phyloP scores from a whole-genome alignment of 148 eudicot genomes.

The Vaccinium macrocarpon region DNA sequence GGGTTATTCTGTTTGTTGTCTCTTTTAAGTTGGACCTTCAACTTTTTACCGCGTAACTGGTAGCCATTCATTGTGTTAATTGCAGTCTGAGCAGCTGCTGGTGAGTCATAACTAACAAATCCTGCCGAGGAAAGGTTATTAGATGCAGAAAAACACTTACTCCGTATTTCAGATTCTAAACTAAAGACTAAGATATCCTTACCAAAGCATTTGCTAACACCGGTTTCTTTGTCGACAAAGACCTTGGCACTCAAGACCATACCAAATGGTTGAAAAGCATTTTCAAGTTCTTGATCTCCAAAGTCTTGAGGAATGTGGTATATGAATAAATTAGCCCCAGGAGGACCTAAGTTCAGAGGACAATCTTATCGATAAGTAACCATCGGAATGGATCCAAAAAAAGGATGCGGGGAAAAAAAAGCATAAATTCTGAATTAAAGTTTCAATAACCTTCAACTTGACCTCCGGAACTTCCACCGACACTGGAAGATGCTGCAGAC shows the following conservation, averaged over 20 bases:
- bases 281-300: conserved; percentile 81
- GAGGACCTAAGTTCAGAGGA: conserved; percentile 57
- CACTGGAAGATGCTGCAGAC: conserved; percentile 74
- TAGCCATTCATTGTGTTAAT: conserved; percentile 81
- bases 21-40: conserved; percentile 96
- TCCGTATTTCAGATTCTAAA: not conserved
- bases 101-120: conserved; percentile 91
- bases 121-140: conserved; percentile 51
- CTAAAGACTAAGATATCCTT: conserved; percentile 19
- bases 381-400: not conserved
- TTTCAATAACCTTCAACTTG: conserved; percentile 71
- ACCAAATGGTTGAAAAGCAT: conserved; percentile 79
- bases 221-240: conserved; percentile 84
- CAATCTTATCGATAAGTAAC: not conserved
- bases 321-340: conserved; percentile 92
- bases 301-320: conserved; percentile 98
- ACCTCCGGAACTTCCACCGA: conserved; percentile 54
- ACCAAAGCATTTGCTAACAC: conserved; percentile 98
- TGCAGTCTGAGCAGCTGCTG: conserved; percentile 80
- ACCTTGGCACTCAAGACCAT: conserved; percentile 93
- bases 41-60: conserved; percentile 92
- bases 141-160: conserved; percentile 20
- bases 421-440: not conserved
- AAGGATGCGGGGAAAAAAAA: not conserved
- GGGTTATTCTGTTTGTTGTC: conserved; percentile 70